phyloP scores from a whole-genome alignment of 352 stramenopile species.

The Phytophthora fragariae region DNA sequence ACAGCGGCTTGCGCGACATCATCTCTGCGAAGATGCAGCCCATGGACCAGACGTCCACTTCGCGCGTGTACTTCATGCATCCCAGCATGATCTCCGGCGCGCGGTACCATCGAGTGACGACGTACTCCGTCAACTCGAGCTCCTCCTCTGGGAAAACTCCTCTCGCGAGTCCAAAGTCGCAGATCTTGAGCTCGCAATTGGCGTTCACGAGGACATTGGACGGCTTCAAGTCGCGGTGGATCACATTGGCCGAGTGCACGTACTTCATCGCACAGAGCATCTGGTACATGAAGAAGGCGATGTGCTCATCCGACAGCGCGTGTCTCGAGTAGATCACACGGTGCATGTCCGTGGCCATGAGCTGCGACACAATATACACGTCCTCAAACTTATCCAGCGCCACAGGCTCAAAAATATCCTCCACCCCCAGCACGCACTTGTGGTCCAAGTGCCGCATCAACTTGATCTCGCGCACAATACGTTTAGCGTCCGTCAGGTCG shows the following conservation, averaged over 20 bases:
- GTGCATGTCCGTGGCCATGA: constrained; percentile 92
- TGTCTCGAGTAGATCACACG: constrained; percentile 92
- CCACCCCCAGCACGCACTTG: constrained; percentile 89
- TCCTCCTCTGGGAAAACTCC: constrained; percentile 88
- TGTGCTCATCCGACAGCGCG: constrained; percentile 85
- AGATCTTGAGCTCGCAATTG: constrained; percentile 93
- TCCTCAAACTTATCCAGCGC: constrained; percentile 83
- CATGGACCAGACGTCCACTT: constrained; percentile 96
- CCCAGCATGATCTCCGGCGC: constrained; percentile 86
- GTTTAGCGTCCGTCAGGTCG: constrained; percentile 98
- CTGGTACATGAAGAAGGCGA: constrained; percentile 93
- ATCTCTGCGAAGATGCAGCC: constrained; percentile 99
- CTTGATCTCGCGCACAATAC: constrained; percentile 98
- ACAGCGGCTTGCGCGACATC: constrained; percentile 97
- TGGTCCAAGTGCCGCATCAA: constrained; percentile 92
- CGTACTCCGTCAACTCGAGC: constrained; percentile 83
- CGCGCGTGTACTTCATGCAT: constrained; percentile 89
- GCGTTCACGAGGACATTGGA: constrained; percentile 97
- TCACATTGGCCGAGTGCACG: constrained; percentile 94
- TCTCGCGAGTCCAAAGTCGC: constrained; percentile 87
- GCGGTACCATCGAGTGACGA: constrained; percentile 94
- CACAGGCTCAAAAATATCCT: constrained; percentile 77
- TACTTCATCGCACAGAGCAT: constrained; percentile 93
- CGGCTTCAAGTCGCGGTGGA: constrained; percentile 97
- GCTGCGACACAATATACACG: constrained; percentile 92